Evolutionary conservation across 163 green algal genomes (phyloP).

Genomic region (Scenedesmus sp.): DNA sequence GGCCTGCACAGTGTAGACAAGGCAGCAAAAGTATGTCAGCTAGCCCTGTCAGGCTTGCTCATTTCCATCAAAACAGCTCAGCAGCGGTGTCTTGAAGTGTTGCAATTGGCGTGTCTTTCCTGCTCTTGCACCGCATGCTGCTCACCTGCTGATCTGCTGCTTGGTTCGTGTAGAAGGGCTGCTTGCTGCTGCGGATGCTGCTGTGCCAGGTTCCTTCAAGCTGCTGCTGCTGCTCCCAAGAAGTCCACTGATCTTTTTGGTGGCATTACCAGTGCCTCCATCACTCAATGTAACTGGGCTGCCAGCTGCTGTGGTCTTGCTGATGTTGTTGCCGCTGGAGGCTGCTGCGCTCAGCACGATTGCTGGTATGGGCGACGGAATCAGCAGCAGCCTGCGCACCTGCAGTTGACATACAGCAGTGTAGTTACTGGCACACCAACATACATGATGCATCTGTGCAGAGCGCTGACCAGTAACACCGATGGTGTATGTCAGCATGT

Average conservation of each 20-base stretch:
- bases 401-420: not conserved
- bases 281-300: not conserved
- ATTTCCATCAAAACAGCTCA: too few relatives aligned
- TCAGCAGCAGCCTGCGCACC: conserved; percentile 32
- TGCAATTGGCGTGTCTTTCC: not conserved
- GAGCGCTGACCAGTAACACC: not conserved
- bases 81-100: too few relatives aligned
- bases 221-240: not conserved
- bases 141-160: not conserved
- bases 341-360: not conserved
- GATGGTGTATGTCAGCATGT: not conserved
- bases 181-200: not conserved
- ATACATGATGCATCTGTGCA: not conserved
- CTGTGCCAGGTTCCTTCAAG: not conserved
- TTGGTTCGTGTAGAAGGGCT: not conserved
- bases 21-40: not conserved
- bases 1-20: not conserved
- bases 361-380: conserved; percentile 7
- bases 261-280: not conserved
- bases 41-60: not conserved
- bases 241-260: not conserved
- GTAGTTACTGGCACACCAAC: not conserved
- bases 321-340: not conserved
- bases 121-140: not conserved
- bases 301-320: not conserved